Percentiles rank a stretch among this genome's conserved stretches.
phyloP scores from a whole-genome alignment of 805 yeast genomes.

The Wickerhamiella nectarea region DNA sequence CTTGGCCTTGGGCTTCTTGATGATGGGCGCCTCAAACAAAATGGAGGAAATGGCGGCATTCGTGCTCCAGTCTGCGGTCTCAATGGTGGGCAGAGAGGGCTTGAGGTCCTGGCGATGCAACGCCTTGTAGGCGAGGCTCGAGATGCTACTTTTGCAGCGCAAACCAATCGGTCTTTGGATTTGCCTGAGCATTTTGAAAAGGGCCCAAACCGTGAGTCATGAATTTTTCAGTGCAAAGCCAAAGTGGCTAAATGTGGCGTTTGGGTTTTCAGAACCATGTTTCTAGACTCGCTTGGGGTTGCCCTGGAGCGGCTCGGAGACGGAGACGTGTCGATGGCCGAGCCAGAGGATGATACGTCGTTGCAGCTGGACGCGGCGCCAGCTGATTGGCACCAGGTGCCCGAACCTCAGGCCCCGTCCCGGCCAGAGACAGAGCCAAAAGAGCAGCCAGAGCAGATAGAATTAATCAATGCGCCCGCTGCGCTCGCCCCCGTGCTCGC shows the following conservation, averaged over 20 bases:
- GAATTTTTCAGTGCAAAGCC: neutral
- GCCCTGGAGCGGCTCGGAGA: neutral
- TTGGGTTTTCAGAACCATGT: neutral
- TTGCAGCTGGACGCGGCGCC: neutral
- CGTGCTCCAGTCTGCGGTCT: constrained; percentile 92
- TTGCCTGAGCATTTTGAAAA: neutral
- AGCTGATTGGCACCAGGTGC: no score
- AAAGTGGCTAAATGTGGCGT: neutral
- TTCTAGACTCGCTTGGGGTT: neutral
- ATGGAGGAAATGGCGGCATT: constrained; percentile 92
- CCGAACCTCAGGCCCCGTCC: no score
- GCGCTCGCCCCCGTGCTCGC: neutral
- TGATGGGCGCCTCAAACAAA: constrained; percentile 74
- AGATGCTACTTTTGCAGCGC: constrained; percentile 41
- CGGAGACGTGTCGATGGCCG: constrained; percentile 12
- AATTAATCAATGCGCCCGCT: neutral
- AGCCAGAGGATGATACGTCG: constrained; percentile 4
- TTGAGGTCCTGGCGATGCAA: constrained; percentile 73
- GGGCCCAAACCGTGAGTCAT: neutral
- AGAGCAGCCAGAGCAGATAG: neutral
- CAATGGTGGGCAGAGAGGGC: constrained; percentile 87
- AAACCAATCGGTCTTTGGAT: neutral
- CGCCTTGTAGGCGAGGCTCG: constrained; percentile 89
- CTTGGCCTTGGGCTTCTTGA: constrained; percentile 44
- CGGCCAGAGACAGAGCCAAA: no score